Conservation (phyloP, 208 protist genomes). For the Trichomonas vaginalis region DNA sequence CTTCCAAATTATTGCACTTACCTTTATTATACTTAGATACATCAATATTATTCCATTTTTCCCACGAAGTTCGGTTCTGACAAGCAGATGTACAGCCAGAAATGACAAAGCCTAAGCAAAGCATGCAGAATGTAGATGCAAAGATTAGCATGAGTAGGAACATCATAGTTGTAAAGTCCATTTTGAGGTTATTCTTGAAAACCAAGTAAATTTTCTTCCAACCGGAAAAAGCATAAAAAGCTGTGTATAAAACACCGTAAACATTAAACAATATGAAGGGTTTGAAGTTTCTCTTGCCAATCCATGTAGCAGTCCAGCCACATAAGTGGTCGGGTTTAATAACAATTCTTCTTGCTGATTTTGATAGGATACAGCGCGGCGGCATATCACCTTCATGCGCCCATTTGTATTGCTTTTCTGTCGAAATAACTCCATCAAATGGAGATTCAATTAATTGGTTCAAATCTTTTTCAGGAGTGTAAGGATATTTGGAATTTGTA, state of each 20-base stretch:
- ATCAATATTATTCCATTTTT: neutral
- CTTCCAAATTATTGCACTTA: too few relatives aligned
- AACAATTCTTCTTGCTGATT: neutral
- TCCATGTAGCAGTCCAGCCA: neutral
- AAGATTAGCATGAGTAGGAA: neutral
- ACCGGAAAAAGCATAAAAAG: neutral
- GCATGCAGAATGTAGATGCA: neutral
- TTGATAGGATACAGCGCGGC: neutral
- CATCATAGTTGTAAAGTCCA: neutral
- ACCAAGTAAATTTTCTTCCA: neutral
- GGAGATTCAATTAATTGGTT: neutral
- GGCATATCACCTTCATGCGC: neutral
- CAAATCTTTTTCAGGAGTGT: neutral
- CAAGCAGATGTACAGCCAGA: neutral
- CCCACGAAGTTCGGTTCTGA: neutral
- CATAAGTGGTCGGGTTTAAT: neutral
- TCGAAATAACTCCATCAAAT: neutral
- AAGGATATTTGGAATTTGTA: neutral
- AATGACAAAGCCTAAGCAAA: neutral
- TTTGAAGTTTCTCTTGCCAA: constrained; percentile 1
- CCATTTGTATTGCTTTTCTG: neutral
- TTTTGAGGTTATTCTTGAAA: neutral
- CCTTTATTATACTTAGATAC: neutral
- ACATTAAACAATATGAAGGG: neutral
- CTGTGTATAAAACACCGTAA: neutral